Conservation (phyloP, 768 basidiomycete genomes). For the Vararia minispora region DNA sequence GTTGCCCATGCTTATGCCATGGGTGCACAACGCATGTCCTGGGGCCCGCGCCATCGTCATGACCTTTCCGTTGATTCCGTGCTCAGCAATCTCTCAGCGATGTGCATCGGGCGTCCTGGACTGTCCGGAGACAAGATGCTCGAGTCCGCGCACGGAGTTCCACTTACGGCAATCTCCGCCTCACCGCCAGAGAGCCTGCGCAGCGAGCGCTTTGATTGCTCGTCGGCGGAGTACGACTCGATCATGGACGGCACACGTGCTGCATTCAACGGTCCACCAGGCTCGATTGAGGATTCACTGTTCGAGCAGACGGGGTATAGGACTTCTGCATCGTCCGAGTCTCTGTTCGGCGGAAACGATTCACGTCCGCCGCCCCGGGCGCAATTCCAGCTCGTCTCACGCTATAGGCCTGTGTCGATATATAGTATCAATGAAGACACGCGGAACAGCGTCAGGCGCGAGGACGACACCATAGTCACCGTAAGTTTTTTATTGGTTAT, state of each 20-base stretch:
- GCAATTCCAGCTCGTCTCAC: conserved; percentile 58
- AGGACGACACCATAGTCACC: conserved; percentile 77
- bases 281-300: conserved; percentile 20
- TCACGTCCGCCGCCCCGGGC: conserved; percentile 22
- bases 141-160: conserved; percentile 40
- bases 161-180: conserved; percentile 52
- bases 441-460: conserved; percentile 43
- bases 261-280: too few species aligned
- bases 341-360: conserved; percentile 47
- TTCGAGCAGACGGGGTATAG: conserved; percentile 47
- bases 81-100: conserved; percentile 48
- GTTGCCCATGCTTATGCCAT: conserved; percentile 43
- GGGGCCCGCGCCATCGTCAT: conserved; percentile 42
- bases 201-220: conserved; percentile 11
- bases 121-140: conserved; percentile 90
- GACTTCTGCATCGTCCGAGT: conserved; percentile 43
- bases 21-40: conserved; percentile 43
- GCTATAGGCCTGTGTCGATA: too few species aligned
- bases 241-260: conserved; percentile 43
- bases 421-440: conserved; percentile 33
- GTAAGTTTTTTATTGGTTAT: conserved; percentile 31
- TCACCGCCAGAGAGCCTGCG: conserved; percentile 43
- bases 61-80: conserved; percentile 56
- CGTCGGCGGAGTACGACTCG: conserved; percentile 55
- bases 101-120: conserved; percentile 55